phyloP scores from a whole-genome alignment of 2,329 filamentous ascomycete genomes.

The Fusarium proliferatum region DNA sequence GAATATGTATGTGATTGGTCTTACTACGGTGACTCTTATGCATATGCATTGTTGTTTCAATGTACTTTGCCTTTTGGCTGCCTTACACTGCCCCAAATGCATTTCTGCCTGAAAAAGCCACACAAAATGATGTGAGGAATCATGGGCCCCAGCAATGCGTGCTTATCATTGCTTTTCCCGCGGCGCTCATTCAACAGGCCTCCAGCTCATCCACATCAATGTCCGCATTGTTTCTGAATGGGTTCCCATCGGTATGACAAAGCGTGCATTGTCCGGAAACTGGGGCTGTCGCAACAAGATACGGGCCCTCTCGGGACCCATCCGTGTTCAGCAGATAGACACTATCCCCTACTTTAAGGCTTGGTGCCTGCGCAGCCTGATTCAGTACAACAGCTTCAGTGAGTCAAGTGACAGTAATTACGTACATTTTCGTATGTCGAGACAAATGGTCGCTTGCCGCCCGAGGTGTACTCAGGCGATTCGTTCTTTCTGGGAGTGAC shows the following conservation, averaged over 20 bases:
- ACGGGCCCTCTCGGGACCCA: slow-evolving; percentile 4
- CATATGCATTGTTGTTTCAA: neutral
- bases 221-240: neutral
- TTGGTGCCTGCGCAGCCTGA: neutral
- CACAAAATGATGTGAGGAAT: neutral
- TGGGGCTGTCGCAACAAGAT: slow-evolving; percentile 1
- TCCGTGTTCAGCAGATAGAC: slow-evolving; percentile 2
- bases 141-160: neutral
- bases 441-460: neutral
- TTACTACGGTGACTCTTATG: neutral
- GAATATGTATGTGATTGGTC: neutral
- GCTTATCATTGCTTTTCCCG: neutral
- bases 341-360: neutral
- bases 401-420: neutral
- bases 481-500: neutral
- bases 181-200: neutral
- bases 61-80: neutral
- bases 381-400: neutral
- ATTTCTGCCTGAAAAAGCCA: neutral
- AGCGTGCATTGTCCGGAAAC: neutral
- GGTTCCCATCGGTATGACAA: neutral
- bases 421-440: accelerated
- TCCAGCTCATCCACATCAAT: neutral
- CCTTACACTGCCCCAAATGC: neutral
- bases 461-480: neutral